These are phyloP conservation scores for Hericium erinaceus DNA, from an alignment of 768 basidiomycete genomes.

Conservation along the genomic window DNA sequence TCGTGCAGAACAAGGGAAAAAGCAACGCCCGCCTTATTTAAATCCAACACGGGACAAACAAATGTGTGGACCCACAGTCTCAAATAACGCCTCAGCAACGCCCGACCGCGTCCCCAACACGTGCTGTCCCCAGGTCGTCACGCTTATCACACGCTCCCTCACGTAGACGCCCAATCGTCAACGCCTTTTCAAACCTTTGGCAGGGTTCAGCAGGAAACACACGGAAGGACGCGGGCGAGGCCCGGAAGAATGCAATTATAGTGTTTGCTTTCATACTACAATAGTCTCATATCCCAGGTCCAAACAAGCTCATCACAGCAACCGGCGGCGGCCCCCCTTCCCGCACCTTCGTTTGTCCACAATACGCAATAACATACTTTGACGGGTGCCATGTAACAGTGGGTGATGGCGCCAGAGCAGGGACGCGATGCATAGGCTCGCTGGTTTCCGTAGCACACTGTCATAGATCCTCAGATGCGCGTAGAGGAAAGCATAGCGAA, in stretches of 20 bases:
- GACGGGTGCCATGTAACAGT: slow-evolving; percentile 80
- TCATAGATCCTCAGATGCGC: not conserved
- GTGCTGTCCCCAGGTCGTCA: not conserved
- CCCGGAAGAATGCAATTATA: no score
- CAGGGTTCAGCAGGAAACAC: no score
- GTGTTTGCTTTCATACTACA: no score
- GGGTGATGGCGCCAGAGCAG: slow-evolving; percentile 60
- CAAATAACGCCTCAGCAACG: slow-evolving; percentile 17
- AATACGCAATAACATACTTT: slow-evolving; percentile 73
- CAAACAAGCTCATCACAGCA: slow-evolving; percentile 68
- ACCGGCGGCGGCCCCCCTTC: slow-evolving; percentile 59
- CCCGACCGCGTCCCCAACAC: not conserved
- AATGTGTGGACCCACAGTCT: slow-evolving; percentile 20
- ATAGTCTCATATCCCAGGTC: slow-evolving; percentile 28
- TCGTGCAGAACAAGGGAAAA: slow-evolving; percentile 5
- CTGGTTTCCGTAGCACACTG: slow-evolving; percentile 78
- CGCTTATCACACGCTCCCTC: no score
- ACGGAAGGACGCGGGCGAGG: no score
- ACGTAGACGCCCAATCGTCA: no score
- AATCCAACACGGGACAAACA: slow-evolving; percentile 22
- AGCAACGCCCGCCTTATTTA: slow-evolving; percentile 4
- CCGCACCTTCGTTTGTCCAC: slow-evolving; percentile 60
- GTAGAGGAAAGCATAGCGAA: not conserved
- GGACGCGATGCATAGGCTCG: slow-evolving; percentile 65
- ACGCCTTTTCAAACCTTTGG: no score